These are phyloP conservation scores for Melanopsichium pennsylvanicum DNA, from an alignment of 1,284 basidiomycete species.

Conservation along the genomic window DNA sequence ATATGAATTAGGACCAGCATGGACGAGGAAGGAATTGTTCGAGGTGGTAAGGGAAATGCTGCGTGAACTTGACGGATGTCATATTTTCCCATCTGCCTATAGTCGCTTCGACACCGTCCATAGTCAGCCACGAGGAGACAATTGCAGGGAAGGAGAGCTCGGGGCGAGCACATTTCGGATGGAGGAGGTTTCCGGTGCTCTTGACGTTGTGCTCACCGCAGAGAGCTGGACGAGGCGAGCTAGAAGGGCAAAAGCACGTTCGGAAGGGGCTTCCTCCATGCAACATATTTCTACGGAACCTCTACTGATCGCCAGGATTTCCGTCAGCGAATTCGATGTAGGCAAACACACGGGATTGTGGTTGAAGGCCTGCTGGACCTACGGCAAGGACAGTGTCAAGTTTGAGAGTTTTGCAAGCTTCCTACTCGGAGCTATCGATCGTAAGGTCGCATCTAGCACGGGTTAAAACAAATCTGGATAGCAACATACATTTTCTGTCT, in stretches of 20 bases:
- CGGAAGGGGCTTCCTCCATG: no score
- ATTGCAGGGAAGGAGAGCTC: no score
- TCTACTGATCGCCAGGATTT: conserved; percentile 15
- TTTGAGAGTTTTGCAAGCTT: conserved; percentile 45
- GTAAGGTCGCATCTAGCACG: neutral
- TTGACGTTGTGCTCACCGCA: conserved; percentile 12
- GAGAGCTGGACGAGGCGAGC: conserved; percentile 29
- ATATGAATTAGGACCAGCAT: conserved; percentile 6
- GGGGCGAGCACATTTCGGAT: no score
- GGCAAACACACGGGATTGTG: conserved; percentile 6
- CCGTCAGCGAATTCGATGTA: neutral
- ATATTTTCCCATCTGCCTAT: neutral
- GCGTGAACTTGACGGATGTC: conserved; percentile 16
- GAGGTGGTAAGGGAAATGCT: neutral
- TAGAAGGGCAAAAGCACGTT: conserved; percentile 26
- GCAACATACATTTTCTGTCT: no score
- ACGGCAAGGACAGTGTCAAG: conserved; percentile 16
- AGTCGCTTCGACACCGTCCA: no score
- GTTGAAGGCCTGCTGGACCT: conserved; percentile 25
- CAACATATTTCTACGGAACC: neutral
- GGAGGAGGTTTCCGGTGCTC: neutral
- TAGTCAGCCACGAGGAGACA: neutral
- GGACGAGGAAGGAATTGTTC: conserved; percentile 19
- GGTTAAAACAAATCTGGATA: no score
- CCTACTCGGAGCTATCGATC: conserved; percentile 19